phyloP scores from a whole-genome alignment of 169 alveolate species.

The Plasmodium reichenowi region DNA sequence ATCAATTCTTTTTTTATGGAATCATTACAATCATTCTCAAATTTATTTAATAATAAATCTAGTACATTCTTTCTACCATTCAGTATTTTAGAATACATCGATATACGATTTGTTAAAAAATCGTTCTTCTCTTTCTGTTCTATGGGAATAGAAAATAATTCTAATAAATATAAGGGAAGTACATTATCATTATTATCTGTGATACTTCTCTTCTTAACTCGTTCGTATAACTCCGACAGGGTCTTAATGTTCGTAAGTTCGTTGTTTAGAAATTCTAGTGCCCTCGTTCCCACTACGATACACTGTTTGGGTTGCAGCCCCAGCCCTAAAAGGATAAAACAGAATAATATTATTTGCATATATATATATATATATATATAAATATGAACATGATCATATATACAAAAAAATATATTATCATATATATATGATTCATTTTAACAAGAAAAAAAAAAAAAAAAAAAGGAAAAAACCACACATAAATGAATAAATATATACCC shows the following conservation, averaged over 20 bases:
- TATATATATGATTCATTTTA: too few relatives aligned
- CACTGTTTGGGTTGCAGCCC: slow-evolving; percentile 91
- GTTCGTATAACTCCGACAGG: slow-evolving; percentile 86
- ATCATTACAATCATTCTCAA: slow-evolving; percentile 80
- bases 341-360: neutral
- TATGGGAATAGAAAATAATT: slow-evolving; percentile 87
- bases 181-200: slow-evolving; percentile 85
- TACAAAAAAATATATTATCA: too few relatives aligned
- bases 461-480: too few relatives aligned
- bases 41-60: slow-evolving; percentile 79
- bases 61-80: slow-evolving; percentile 81
- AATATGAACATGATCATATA: too few relatives aligned
- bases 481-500: too few relatives aligned
- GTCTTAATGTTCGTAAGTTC: slow-evolving; percentile 88
- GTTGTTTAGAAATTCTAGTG: slow-evolving; percentile 86
- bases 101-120: slow-evolving; percentile 83
- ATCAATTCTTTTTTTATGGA: slow-evolving; percentile 80
- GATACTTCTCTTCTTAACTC: slow-evolving; percentile 85
- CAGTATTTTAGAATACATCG: slow-evolving; percentile 87
- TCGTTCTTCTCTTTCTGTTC: slow-evolving; percentile 89
- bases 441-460: too few relatives aligned
- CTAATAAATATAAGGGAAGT: slow-evolving; percentile 88
- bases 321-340: slow-evolving; percentile 76
- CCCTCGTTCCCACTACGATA: slow-evolving; percentile 92
- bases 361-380: too few relatives aligned